phyloP scores from a whole-genome alignment of 2,329 filamentous ascomycete genomes.

The Dothideomycetes sp. region DNA sequence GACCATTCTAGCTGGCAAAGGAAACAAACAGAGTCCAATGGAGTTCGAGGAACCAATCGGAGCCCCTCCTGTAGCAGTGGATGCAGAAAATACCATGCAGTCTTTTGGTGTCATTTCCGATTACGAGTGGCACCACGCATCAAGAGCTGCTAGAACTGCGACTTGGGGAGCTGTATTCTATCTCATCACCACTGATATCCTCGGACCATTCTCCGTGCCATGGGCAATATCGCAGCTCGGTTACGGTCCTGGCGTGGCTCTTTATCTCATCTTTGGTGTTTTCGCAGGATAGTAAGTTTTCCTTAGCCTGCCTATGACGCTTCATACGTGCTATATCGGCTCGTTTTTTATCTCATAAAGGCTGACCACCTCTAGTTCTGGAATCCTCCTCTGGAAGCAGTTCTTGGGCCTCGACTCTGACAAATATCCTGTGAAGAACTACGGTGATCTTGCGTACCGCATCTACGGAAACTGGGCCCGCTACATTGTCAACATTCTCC shows the following conservation, averaged over 20 bases:
- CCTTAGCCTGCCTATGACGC: too few species aligned
- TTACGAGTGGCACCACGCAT: conserved; percentile 23
- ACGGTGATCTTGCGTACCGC: conserved; percentile 30
- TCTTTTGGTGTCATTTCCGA: conserved; percentile 12
- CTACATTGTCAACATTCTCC: conserved; percentile 27
- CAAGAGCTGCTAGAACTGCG: conserved; percentile 23
- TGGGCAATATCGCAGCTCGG: conserved; percentile 22
- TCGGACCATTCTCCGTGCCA: conserved; percentile 25
- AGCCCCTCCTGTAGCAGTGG: not conserved
- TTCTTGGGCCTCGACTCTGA: conserved; percentile 31
- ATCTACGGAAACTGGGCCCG: conserved; percentile 26
- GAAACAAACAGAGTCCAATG: conserved; percentile 8
- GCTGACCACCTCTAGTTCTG: conserved; percentile 17
- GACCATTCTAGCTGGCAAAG: conserved; percentile 8
- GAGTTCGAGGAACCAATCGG: not conserved
- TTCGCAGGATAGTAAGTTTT: conserved; percentile 18
- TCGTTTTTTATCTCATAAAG: too few species aligned
- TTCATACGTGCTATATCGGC: too few species aligned
- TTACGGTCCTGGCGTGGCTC: conserved; percentile 24
- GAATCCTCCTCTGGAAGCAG: conserved; percentile 28
- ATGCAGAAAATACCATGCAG: not conserved
- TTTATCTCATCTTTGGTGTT: conserved; percentile 26
- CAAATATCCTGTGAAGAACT: conserved; percentile 28
- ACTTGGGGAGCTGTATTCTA: conserved; percentile 30
- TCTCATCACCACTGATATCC: conserved; percentile 32